Evolutionary conservation across 73 alveolate genomes (phyloP).

Genomic region (Breviolum minutum): DNA sequence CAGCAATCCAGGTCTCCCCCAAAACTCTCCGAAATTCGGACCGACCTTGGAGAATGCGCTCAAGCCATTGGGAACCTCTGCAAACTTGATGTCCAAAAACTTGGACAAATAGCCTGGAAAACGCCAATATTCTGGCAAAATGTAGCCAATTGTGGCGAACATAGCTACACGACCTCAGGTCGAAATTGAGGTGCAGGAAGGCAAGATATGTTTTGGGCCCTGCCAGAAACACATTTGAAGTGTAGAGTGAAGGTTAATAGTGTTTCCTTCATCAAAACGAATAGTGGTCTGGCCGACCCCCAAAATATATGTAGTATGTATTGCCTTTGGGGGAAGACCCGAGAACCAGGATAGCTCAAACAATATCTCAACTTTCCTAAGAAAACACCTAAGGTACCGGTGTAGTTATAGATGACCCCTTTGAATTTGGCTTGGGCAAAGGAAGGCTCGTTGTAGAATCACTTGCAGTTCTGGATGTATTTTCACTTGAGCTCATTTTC

Average conservation of each 20-base stretch:
- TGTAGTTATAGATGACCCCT: no score
- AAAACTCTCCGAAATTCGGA: neutral
- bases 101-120: conserved; percentile 84
- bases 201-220: neutral
- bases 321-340: no score
- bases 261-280: neutral
- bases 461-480: no score
- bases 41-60: conserved; percentile 86
- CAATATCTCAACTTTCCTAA: no score
- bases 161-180: conserved; percentile 45
- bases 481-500: no score
- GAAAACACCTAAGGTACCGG: no score
- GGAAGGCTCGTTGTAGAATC: no score
- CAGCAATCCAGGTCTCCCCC: neutral
- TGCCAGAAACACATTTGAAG: no score
- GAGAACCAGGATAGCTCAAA: no score
- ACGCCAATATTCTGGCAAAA: conserved; percentile 79
- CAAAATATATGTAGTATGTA: neutral
- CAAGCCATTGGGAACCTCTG: conserved; percentile 94
- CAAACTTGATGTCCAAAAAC: conserved; percentile 75
- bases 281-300: neutral
- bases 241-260: neutral
- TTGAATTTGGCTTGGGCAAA: no score
- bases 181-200: neutral
- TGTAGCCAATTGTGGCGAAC: conserved; percentile 64